These are phyloP conservation scores for Escovopsis sp. DNA, from an alignment of 2,329 filamentous ascomycete species.

Conservation along the genomic window DNA sequence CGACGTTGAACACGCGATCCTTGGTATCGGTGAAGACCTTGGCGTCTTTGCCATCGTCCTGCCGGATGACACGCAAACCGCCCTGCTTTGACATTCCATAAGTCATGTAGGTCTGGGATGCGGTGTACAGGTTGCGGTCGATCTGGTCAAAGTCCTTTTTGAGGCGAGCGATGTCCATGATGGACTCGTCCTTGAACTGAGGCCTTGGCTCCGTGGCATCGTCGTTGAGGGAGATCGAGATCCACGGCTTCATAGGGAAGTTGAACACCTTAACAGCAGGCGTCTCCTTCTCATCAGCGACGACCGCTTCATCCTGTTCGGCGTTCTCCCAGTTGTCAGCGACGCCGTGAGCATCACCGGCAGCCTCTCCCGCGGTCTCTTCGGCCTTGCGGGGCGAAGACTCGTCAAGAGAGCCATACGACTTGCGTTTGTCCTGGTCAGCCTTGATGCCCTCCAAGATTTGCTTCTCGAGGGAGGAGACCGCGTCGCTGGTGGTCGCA, in stretches of 20 bases:
- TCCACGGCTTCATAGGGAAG: constrained; percentile 94
- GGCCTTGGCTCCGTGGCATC: constrained; percentile 40
- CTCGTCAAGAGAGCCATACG: constrained; percentile 38
- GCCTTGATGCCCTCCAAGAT: constrained; percentile 27
- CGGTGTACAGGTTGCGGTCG: constrained; percentile 82
- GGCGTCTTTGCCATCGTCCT: constrained; percentile 83
- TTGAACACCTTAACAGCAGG: constrained; percentile 71
- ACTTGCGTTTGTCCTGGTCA: constrained; percentile 40
- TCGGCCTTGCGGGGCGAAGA: constrained; percentile 23
- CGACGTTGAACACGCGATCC: constrained; percentile 90
- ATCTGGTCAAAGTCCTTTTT: constrained; percentile 98
- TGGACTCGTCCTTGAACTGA: constrained; percentile 59
- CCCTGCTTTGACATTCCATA: constrained; percentile 91
- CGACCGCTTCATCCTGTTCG: constrained; percentile 52
- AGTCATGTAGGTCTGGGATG: constrained; percentile 80
- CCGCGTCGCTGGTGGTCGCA: constrained; percentile 7
- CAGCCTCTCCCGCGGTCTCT: constrained; percentile 27
- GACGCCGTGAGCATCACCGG: constrained; percentile 44
- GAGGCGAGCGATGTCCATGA: constrained; percentile 84
- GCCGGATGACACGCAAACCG: constrained; percentile 82
- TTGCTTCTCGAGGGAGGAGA: constrained; percentile 8
- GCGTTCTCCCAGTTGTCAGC: constrained; percentile 90
- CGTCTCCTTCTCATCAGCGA: constrained; percentile 51
- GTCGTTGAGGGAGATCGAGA: constrained; percentile 64
- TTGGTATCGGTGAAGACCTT: constrained; percentile 84